phyloP scores from a whole-genome alignment of 169 alveolate species.

The Amoebophrya sp. region DNA sequence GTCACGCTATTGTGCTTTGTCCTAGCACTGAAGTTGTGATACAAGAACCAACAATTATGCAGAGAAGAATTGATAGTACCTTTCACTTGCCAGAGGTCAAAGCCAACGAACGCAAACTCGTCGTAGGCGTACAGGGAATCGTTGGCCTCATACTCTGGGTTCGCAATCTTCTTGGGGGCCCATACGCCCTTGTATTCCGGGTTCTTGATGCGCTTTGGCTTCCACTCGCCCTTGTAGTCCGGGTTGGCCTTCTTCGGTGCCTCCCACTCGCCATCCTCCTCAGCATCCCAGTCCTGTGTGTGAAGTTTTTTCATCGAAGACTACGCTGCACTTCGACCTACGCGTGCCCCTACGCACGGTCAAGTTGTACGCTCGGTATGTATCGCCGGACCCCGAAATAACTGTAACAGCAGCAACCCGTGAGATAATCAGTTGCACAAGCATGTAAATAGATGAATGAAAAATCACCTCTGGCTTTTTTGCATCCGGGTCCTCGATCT shows the following conservation, averaged over 20 bases:
- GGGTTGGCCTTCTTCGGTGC: slow-evolving; percentile 40
- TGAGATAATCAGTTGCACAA: too few relatives aligned
- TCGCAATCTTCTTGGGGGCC: slow-evolving; percentile 25
- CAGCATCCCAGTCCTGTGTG: slow-evolving; percentile 37
- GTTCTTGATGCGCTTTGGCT: background rate
- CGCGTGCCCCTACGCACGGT: too few relatives aligned
- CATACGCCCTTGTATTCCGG: slow-evolving; percentile 4
- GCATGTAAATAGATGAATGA: too few relatives aligned
- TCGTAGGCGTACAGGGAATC: slow-evolving; percentile 23
- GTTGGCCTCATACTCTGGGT: slow-evolving; percentile 34
- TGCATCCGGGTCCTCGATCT: background rate
- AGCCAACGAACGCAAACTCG: slow-evolving; percentile 45
- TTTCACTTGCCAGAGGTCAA: slow-evolving; percentile 47
- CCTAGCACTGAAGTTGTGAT: background rate
- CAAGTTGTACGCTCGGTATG: too few relatives aligned
- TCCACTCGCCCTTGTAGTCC: slow-evolving; percentile 13
- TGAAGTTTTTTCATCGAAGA: too few relatives aligned
- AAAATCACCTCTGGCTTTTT: background rate
- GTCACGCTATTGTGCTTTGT: too few relatives aligned
- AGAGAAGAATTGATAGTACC: background rate
- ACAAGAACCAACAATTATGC: background rate
- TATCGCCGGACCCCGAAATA: too few relatives aligned
- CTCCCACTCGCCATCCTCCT: slow-evolving; percentile 53
- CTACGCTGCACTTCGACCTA: too few relatives aligned
- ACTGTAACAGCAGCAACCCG: too few relatives aligned